Evolutionary conservation across 2,329 filamentous ascomycete species (phyloP), one percentile per base, ranked within the genome.

Genomic region (Epichloe baconii): DNA sequence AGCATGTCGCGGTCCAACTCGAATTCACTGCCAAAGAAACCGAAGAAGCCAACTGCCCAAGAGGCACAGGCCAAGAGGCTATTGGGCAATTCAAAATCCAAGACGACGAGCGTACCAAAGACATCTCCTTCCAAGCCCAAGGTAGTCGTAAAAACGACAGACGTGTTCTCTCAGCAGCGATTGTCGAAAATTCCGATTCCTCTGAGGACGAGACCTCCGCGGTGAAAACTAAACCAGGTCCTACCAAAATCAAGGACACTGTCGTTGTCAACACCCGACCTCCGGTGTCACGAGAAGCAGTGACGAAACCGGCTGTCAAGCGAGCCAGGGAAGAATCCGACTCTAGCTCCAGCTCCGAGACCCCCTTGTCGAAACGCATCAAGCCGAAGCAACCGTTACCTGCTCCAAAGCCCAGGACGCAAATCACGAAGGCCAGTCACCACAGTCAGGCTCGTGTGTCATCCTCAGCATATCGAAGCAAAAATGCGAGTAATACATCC

Each of bases 271-370:
- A 60, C 41, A 58, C 59, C 5, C 70, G 71, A 52, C 59, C 66
- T 3, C 59, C 66, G 8, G 53, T 36, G 26, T 59, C 4, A 56
- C 58, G 50, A 26, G 67, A 69, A 44, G 62, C 67, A 14, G 55
- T 58, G 49, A 68, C 65, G 53, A 60, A 63, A 35, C 58, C 69
- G 19, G 61, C 66, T 11, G 55, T 57, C 41, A 83, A 83, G 65
- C 75, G 79, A 36, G 60, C 70, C 2, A 74, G 76, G 2, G 77
- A 78, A 41, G 68, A 70, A 10, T 68, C 68, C 14, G 77, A 79
- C 56, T 78, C 77, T 52, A 79, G 76, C 58, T 81, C 78, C 2
- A 80, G 78, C 63, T 81, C 78, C 0, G 76, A 75, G 14, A 76
- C 74, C 11, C 78, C 78, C 3, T 65, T 81, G 11, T 76, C 71